Evolutionary conservation across 2,329 filamentous ascomycete species (phyloP).

Genomic region (Xylariaceae sp.): DNA sequence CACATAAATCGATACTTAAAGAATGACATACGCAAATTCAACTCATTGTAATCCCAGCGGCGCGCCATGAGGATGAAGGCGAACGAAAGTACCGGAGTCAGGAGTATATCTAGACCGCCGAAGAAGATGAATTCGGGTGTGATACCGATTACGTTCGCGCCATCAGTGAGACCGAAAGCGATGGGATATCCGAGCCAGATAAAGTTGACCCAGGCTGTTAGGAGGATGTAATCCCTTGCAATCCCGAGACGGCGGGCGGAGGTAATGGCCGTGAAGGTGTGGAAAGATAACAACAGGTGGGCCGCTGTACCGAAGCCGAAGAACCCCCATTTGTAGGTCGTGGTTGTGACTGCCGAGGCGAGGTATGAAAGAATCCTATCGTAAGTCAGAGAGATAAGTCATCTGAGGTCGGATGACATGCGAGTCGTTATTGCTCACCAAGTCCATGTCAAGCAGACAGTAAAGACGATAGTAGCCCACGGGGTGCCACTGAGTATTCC

Average conservation of each 20-base stretch:
- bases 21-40: conserved; percentile 43
- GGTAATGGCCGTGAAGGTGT: conserved; percentile 38
- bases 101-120: conserved; percentile 49
- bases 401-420: neutral
- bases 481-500: conserved; percentile 49
- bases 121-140: conserved; percentile 48
- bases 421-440: conserved; percentile 33
- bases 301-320: conserved; percentile 49
- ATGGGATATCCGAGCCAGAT: conserved; percentile 54
- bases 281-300: conserved; percentile 43
- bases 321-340: conserved; percentile 57
- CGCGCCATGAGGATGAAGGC: conserved; percentile 42
- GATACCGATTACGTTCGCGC: conserved; percentile 47
- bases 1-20: too few species aligned
- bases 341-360: conserved; percentile 43
- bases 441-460: conserved; percentile 46
- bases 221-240: conserved; percentile 40
- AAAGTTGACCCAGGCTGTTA: conserved; percentile 47
- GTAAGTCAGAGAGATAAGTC: conserved; percentile 12
- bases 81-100: conserved; percentile 42
- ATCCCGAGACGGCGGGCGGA: conserved; percentile 40
- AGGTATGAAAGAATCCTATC: conserved; percentile 49
- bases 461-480: conserved; percentile 53
- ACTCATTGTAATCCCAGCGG: conserved; percentile 47
- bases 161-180: conserved; percentile 50